Evolutionary conservation across 192 early-diverging fungal genomes (phyloP).

Genomic region (Backusella australiensis): DNA sequence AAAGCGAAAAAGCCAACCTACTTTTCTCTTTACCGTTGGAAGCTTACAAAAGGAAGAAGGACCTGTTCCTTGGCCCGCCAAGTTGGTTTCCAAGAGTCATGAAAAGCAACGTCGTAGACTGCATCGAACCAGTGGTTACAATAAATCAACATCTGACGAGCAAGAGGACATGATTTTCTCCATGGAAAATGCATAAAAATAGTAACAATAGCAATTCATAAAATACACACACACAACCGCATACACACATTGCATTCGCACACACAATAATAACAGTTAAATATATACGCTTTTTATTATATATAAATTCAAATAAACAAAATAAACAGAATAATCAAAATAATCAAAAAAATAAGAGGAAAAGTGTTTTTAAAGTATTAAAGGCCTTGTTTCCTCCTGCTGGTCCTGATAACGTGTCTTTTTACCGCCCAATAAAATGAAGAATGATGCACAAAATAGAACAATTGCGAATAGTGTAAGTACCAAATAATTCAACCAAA

Average conservation of each 20-base stretch:
- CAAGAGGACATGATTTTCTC: background rate
- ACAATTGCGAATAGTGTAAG: constrained; percentile 8
- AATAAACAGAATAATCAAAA: background rate
- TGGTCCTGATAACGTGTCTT: background rate
- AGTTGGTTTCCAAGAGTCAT: background rate
- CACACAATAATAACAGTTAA: background rate
- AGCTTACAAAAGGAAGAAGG: background rate
- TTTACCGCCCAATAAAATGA: constrained; percentile 12
- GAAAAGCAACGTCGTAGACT: background rate
- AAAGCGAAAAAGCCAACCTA: background rate
- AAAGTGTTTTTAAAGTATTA: background rate
- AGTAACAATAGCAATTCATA: background rate
- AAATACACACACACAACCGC: background rate
- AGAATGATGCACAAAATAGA: constrained; percentile 20
- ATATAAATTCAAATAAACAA: background rate
- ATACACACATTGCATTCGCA: background rate
- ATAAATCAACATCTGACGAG: background rate
- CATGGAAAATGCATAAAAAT: background rate
- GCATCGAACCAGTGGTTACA: background rate
- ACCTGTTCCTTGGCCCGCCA: background rate
- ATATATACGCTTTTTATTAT: background rate
- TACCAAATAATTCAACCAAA: constrained; percentile 18
- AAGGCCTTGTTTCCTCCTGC: constrained; percentile 14
- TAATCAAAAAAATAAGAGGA: background rate
- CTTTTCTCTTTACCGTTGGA: background rate